phyloP scores from a whole-genome alignment of 352 stramenopile genomes.

The Globisporangium sylvaticum region DNA sequence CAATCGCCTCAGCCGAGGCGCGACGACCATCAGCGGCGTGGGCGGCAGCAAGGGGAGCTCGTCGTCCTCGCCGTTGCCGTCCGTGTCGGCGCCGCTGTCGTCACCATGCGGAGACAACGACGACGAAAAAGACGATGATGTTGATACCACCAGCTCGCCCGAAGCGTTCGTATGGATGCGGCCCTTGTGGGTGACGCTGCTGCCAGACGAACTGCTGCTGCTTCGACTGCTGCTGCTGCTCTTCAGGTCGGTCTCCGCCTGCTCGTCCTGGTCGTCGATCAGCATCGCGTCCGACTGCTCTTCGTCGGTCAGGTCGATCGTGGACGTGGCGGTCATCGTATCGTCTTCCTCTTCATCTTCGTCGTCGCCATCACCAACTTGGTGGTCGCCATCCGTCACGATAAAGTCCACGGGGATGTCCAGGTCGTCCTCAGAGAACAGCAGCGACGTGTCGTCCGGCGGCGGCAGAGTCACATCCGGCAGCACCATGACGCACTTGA shows the following conservation, averaged over 20 bases:
- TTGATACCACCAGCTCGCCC: not conserved
- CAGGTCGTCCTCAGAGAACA: conserved; percentile 34
- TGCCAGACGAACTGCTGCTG: not conserved
- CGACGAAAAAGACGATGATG: not conserved
- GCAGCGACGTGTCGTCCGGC: conserved; percentile 35
- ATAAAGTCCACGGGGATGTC: conserved; percentile 21
- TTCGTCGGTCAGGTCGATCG: conserved; percentile 35
- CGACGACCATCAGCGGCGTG: conserved; percentile 3
- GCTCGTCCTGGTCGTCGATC: conserved; percentile 7
- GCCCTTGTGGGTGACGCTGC: not conserved
- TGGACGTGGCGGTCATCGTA: conserved; percentile 12
- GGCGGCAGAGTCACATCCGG: conserved; percentile 72
- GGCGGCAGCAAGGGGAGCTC: conserved; percentile 12
- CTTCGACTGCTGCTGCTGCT: not conserved
- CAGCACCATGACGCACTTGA: conserved; percentile 76
- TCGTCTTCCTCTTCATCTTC: conserved; percentile 23
- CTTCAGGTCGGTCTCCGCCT: not conserved
- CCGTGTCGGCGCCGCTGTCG: conserved; percentile 7
- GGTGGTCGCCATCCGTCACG: conserved; percentile 12
- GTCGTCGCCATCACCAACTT: conserved; percentile 15
- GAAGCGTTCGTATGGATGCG: not conserved
- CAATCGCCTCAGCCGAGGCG: conserved; percentile 20
- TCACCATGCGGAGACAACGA: not conserved
- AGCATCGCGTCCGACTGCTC: conserved; percentile 19
- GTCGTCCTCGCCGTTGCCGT: conserved; percentile 20